phyloP scores from a whole-genome alignment of 2,329 filamentous ascomycete species.

The Aspergillus brasiliensis region DNA sequence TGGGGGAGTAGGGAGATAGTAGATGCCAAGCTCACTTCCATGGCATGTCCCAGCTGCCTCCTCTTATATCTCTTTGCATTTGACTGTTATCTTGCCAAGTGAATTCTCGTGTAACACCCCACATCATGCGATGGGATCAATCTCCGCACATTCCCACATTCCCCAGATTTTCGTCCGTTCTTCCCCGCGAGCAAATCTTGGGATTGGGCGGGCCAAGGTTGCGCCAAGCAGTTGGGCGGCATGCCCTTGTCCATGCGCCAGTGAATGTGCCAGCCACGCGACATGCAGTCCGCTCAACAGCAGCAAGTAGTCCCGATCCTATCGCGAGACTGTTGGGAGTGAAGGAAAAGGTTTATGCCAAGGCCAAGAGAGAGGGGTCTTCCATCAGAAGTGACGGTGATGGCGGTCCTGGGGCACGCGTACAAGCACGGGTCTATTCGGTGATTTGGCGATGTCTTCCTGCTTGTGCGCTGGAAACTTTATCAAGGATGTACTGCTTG shows the following conservation, averaged over 20 bases:
- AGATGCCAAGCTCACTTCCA: not conserved
- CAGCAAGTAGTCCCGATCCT: not conserved
- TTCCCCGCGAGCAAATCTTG: constrained; percentile 15
- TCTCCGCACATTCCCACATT: constrained; percentile 7
- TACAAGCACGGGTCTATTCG: not conserved
- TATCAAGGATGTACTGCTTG: too few species aligned
- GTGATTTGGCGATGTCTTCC: not conserved
- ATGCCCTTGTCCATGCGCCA: constrained; percentile 11
- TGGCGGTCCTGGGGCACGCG: not conserved
- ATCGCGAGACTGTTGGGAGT: not conserved
- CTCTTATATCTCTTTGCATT: not conserved
- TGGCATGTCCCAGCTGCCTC: not conserved
- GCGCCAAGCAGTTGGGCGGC: constrained; percentile 15
- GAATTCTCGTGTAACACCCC: not conserved
- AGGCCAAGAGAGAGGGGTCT: not conserved
- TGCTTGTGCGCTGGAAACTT: too few species aligned
- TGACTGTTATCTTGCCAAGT: not conserved
- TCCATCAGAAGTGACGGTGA: not conserved
- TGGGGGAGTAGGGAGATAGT: too few species aligned
- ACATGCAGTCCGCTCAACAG: not conserved
- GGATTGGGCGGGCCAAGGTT: constrained; percentile 17
- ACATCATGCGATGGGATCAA: constrained; percentile 1
- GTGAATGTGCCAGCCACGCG: constrained; percentile 5
- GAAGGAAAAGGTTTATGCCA: constrained; percentile 2
- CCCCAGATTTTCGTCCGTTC: constrained; percentile 7